These are phyloP conservation scores for Henckelia pumila DNA, from an alignment of 257 asterid genomes.

Conservation along the genomic window DNA sequence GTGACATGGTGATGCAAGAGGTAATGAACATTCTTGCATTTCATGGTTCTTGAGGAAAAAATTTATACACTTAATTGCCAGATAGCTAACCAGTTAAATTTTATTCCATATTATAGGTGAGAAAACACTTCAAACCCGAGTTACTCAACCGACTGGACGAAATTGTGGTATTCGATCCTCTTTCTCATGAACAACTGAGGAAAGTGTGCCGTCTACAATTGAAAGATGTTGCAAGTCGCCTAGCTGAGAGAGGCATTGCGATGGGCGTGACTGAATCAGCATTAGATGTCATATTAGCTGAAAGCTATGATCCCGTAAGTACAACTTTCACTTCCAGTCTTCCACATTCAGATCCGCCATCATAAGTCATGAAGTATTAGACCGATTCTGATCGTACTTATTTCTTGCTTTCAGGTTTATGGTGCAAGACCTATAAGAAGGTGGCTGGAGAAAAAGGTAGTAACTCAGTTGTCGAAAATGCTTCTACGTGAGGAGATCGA, in stretches of 20 bases:
- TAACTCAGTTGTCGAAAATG: slow-evolving; percentile 82
- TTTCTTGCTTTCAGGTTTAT: slow-evolving; percentile 39
- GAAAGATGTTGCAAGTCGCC: slow-evolving; percentile 74
- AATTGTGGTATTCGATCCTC: slow-evolving; percentile 85
- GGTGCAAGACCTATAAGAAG: slow-evolving; percentile 94
- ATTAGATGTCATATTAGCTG: slow-evolving; percentile 58
- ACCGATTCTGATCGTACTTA: neutral
- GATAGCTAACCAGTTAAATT: neutral
- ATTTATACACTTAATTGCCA: no score
- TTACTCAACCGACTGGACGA: slow-evolving; percentile 81
- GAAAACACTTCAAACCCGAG: slow-evolving; percentile 92
- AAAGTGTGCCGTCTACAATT: slow-evolving; percentile 76
- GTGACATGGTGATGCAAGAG: slow-evolving; percentile 86
- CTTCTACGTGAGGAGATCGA: slow-evolving; percentile 77
- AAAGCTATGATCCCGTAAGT: slow-evolving; percentile 87
- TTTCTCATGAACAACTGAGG: slow-evolving; percentile 75
- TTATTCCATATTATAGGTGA: slow-evolving; percentile 39
- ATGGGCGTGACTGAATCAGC: slow-evolving; percentile 77
- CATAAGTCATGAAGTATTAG: neutral
- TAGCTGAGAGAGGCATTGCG: slow-evolving; percentile 90
- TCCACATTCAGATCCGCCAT: no score
- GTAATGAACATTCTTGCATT: slow-evolving; percentile 22
- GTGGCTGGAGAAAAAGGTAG: slow-evolving; percentile 90
- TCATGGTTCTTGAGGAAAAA: neutral
- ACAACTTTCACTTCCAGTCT: neutral